Evolutionary conservation across 2,329 filamentous ascomycete genomes (phyloP).

Genomic region (Stemphylium vesicarium): DNA sequence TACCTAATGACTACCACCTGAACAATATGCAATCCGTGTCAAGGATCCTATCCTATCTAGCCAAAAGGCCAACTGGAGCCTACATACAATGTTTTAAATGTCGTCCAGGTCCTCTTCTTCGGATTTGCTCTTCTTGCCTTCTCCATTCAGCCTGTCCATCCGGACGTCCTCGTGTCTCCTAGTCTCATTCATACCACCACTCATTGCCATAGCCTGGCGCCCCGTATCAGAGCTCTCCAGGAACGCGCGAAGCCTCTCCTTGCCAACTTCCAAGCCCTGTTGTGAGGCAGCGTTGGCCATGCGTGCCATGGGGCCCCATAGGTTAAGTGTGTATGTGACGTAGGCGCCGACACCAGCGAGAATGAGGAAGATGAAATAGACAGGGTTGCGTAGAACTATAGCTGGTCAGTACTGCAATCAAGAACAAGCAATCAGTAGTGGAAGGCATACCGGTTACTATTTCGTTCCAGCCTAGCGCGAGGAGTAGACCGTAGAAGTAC

Average conservation of each 20-base stretch:
- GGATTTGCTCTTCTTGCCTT: conserved; percentile 51
- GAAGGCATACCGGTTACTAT: conserved; percentile 82
- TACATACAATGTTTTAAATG: conserved; percentile 32
- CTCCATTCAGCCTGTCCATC: conserved; percentile 50
- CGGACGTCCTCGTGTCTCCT: conserved; percentile 34
- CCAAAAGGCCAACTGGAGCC: background rate
- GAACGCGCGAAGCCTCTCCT: conserved; percentile 88
- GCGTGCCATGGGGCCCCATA: conserved; percentile 93
- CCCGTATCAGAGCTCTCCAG: conserved; percentile 86
- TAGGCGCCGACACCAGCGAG: conserved; percentile 79
- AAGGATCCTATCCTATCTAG: background rate
- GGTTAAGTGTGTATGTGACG: conserved; percentile 89
- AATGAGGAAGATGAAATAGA: conserved; percentile 89
- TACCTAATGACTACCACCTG: background rate
- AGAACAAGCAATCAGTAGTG: background rate
- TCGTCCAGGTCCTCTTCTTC: conserved; percentile 45
- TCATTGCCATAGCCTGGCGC: conserved; percentile 80
- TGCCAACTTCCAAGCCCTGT: conserved; percentile 89
- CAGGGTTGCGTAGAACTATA: conserved; percentile 86
- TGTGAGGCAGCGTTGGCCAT: conserved; percentile 88
- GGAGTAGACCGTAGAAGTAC: conserved; percentile 89
- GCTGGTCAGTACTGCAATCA: conserved; percentile 18
- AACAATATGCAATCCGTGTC: background rate
- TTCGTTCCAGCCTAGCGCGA: conserved; percentile 98
- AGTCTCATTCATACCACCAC: conserved; percentile 17